Evolutionary conservation across 495 filamentous ascomycete genomes (phyloP), one percentile per base, ranked within the genome.

Genomic region (Rostrohypoxylon terebratum): DNA sequence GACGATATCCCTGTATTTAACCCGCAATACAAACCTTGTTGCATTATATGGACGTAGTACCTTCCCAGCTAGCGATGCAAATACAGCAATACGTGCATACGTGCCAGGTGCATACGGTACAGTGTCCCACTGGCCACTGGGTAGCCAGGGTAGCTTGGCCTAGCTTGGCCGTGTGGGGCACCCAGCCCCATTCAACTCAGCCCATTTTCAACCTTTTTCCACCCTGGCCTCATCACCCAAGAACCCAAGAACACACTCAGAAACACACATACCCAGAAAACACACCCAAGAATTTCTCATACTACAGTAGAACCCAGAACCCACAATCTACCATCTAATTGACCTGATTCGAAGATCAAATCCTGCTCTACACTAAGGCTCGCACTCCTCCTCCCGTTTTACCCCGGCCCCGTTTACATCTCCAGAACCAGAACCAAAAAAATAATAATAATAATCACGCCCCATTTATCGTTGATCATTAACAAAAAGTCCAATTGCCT

Each of bases 331-430:
- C 51, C 11, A 14, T 10, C n/a, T 47, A 28, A 23, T 51, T 69
- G 58, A 62, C 63, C 44, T 59, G 63, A 63, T 67, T 72, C 59
- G 58, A 62, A 68, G 42, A 45, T 66, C 51, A 44, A 63, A 67
- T 67, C 63, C 36, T 66, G n/a, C 33, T 48, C 57, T 14, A n/a
- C 58, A n/a, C 28, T 28, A 28, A 28, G 28, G 28, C 28, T 28
- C 28, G 28, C 28, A 28, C 48, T 59, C 33, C 48, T 51, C 33
- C 50, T 64, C 44, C 59, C 59, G 36, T 16, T 48, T 23, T 48
- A 31, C 55, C 55, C 36, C 38, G 9, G 38, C 34, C 38, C 38
- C 23, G 13, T 40, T 34, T 47, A 16, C 40, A 60, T 60, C 44
- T 59, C 53, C 36, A 42, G 36, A 59, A 38, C 55, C 55, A 55